Evolutionary conservation across 2,329 filamentous ascomycete genomes (phyloP).

Genomic region (Cadophora luteo-olivacea): DNA sequence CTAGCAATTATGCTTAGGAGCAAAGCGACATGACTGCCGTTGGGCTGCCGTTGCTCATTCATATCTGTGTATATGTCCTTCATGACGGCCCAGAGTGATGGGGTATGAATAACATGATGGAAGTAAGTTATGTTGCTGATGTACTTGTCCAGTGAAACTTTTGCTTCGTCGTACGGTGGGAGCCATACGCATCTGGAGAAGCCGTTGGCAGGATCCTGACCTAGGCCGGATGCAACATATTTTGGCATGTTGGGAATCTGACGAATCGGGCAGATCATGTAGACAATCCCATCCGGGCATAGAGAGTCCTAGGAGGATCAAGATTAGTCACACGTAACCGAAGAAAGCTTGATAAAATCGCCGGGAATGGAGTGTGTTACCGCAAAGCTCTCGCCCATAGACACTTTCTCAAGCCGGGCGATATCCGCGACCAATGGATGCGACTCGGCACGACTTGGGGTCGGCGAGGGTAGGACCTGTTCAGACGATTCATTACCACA

Average conservation of each 20-base stretch:
- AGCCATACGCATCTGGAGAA: slow-evolving; percentile 30
- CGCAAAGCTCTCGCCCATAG: slow-evolving; percentile 10
- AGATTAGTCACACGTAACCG: neutral
- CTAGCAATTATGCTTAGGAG: slow-evolving; percentile 26
- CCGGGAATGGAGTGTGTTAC: neutral
- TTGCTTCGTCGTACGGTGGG: slow-evolving; percentile 25
- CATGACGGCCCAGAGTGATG: slow-evolving; percentile 26
- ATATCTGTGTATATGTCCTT: slow-evolving; percentile 23
- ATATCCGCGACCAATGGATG: neutral
- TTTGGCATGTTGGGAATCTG: neutral
- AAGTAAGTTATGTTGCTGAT: slow-evolving; percentile 23
- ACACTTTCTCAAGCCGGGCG: neutral
- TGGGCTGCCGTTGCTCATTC: slow-evolving; percentile 19
- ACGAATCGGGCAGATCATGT: neutral
- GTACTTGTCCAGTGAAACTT: slow-evolving; percentile 27
- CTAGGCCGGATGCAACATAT: neutral
- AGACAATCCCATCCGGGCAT: slow-evolving; percentile 1
- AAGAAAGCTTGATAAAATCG: too few species aligned
- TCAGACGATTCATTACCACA: neutral
- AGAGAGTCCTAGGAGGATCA: neutral
- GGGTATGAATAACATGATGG: slow-evolving; percentile 29
- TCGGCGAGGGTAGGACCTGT: neutral
- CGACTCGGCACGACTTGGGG: neutral
- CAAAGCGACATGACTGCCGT: slow-evolving; percentile 20
- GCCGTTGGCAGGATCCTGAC: neutral